Conservation (phyloP, 2,329 filamentous ascomycete genomes). For the Fusarium protoensiforme region DNA sequence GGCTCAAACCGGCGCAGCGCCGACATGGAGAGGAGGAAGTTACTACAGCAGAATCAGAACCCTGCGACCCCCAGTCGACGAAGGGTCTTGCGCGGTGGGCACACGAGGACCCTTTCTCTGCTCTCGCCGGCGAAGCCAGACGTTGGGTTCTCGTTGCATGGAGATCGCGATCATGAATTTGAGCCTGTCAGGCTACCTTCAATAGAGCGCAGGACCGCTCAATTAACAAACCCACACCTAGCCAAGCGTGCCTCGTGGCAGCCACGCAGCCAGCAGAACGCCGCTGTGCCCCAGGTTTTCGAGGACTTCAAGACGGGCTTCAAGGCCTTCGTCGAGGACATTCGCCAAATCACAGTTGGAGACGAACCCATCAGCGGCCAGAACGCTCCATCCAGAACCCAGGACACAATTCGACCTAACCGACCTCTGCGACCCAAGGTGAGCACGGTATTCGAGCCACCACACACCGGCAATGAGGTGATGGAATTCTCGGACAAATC, state of each 20-base stretch:
- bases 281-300: conserved; percentile 79
- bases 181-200: conserved; percentile 42
- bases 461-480: conserved; percentile 36
- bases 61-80: conserved; percentile 59
- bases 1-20: conserved; percentile 54
- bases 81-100: conserved; percentile 75
- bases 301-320: conserved; percentile 90
- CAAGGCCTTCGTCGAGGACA: conserved; percentile 94
- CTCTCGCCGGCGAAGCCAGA: conserved; percentile 74
- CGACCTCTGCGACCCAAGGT: conserved; percentile 54
- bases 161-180: conserved; percentile 48
- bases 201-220: conserved; percentile 47
- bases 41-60: conserved; percentile 63
- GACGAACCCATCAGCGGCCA: conserved; percentile 82
- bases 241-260: conserved; percentile 71
- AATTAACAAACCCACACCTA: conserved; percentile 53
- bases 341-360: conserved; percentile 94
- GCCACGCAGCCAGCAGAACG: conserved; percentile 59
- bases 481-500: conserved; percentile 11
- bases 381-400: conserved; percentile 44
- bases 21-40: conserved; percentile 80
- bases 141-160: conserved; percentile 55
- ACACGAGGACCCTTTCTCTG: conserved; percentile 77
- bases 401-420: conserved; percentile 61
- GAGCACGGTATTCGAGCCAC: conserved; percentile 55